A percentile compares a stretch with the other conserved stretches of the same genome.
These are phyloP conservation scores for Hibiscus syriacus DNA, from an alignment of 345 rosid species.

Conservation along the genomic window DNA sequence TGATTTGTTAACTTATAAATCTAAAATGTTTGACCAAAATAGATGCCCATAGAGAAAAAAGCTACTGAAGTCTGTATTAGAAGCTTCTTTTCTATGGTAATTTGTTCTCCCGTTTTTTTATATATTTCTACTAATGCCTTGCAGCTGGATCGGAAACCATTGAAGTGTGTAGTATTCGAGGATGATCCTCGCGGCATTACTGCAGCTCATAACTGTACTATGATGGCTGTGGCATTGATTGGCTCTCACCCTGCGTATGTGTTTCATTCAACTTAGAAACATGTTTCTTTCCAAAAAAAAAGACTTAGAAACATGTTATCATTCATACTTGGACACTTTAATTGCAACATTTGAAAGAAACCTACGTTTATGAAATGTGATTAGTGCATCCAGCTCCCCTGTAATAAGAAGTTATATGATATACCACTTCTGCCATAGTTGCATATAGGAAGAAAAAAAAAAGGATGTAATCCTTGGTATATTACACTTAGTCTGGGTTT, in stretches of 20 bases:
- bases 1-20: slow-evolving; percentile 1
- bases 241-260: slow-evolving; percentile 89
- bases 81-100: not conserved
- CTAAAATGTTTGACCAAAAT: not conserved
- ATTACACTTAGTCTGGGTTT: not conserved
- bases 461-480: not conserved
- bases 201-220: slow-evolving; percentile 94
- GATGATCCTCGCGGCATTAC: slow-evolving; percentile 88
- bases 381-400: not conserved
- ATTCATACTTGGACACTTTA: not conserved
- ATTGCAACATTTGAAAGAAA: not conserved
- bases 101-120: slow-evolving; percentile 6
- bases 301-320: not conserved
- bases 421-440: not conserved
- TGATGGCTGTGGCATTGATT: slow-evolving; percentile 92
- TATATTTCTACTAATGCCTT: slow-evolving; percentile 1
- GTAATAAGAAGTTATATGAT: not conserved
- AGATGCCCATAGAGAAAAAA: not conserved
- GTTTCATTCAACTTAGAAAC: not conserved
- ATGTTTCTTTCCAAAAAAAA: too few relatives aligned
- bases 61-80: not conserved
- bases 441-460: not conserved
- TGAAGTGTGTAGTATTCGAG: slow-evolving; percentile 89
- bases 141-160: slow-evolving; percentile 94
- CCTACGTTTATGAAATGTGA: not conserved